Conservation (phyloP, 2,329 filamentous ascomycete species). For the Microcyclosporella mali region DNA sequence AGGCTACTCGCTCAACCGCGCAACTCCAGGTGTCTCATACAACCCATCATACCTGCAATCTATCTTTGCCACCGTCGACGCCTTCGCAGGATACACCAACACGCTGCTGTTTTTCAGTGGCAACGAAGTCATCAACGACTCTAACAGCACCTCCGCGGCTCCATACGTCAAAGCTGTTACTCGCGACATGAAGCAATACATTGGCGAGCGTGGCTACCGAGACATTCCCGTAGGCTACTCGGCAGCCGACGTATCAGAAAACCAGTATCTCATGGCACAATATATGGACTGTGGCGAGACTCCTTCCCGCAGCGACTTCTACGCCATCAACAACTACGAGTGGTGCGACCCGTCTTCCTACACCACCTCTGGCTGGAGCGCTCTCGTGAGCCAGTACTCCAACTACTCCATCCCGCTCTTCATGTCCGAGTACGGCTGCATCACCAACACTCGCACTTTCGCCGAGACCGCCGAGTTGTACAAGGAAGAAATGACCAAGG, state of each 20-base stretch:
- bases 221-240: constrained; percentile 72
- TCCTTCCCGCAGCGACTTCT: constrained; percentile 77
- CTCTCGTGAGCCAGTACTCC: constrained; percentile 79
- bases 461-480: constrained; percentile 73
- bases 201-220: constrained; percentile 62
- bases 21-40: constrained; percentile 64
- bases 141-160: constrained; percentile 54
- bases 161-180: constrained; percentile 64
- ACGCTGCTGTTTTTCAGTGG: constrained; percentile 75
- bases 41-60: constrained; percentile 77
- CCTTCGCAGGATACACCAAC: constrained; percentile 75
- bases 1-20: constrained; percentile 77
- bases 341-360: constrained; percentile 70
- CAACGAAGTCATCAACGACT: constrained; percentile 66
- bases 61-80: constrained; percentile 80
- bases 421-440: constrained; percentile 81
- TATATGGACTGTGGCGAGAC: constrained; percentile 84
- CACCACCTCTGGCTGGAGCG: constrained; percentile 66
- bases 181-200: constrained; percentile 73
- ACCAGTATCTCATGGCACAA: constrained; percentile 74
- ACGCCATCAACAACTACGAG: constrained; percentile 82
- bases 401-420: constrained; percentile 83
- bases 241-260: constrained; percentile 73
- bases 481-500: constrained; percentile 69
- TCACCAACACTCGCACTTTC: constrained; percentile 72